Evolutionary conservation across 805 yeast species (phyloP), one percentile per base, ranked within the genome.

Genomic region (Lipomyces starkeyi): DNA sequence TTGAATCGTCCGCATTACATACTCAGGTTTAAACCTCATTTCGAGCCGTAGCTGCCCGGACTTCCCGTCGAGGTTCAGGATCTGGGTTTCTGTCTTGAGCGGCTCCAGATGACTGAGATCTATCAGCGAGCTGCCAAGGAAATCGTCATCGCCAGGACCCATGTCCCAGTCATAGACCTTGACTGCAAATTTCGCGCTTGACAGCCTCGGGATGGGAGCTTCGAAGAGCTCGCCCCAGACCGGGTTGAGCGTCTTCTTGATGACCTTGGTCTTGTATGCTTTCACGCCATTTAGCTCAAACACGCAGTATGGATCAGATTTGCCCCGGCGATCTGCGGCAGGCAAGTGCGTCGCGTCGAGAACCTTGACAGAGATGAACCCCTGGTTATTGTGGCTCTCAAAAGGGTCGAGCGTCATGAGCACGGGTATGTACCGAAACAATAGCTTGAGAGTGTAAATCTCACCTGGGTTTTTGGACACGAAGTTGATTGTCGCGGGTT

Each of bases 201-300:
- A 86, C 76, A 91, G 85, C 77, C 90, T 89, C 29, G 82, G 75
- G 32, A 93, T 81, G 47, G 84, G 84, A 53, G 88, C 81, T 14
- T 83, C 78, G 57, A 87, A 84, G 20, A 80, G 77, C 81, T 93
- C 97, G 77, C 93, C 89, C 93, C 94, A 95, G 1, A 81, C 85
- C n/a, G 99, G 99, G 67, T 90, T 85, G 73, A 95, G 83, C 0
- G 97, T 92, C 83, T 89, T 93, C 84, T 93, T 95, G 69, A 86
- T 82, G 35, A 88, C 88, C 79, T 91, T 89, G 49, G 97, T 86
- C 81, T 91, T 92, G 82, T 81, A 87, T 68, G 90, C 82, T 43
- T 80, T 77, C 63, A 83, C 83, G 54, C 88, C 88, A 79, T 93
- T 88, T 74, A 91, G 76, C 75, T 83, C 87, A 70, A 92, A 84